Percentiles rank a stretch among this genome's conserved stretches.
phyloP scores from a whole-genome alignment of 805 yeast genomes.

The Myxozyma neglecta region DNA sequence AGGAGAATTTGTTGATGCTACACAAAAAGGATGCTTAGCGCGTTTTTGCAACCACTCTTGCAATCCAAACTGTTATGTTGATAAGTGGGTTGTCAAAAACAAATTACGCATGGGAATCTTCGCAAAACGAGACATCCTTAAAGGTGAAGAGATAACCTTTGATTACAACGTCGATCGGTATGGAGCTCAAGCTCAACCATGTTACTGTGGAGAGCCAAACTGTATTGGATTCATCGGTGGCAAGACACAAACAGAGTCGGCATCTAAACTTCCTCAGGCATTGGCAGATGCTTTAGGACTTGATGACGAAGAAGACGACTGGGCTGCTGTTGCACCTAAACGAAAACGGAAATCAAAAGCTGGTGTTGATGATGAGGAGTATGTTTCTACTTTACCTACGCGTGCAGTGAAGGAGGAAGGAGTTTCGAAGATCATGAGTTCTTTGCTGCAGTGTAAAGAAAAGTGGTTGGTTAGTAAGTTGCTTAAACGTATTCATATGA shows the following conservation, averaged over 20 bases:
- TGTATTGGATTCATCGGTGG: constrained; percentile 96
- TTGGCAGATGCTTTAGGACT: constrained; percentile 86
- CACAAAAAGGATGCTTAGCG: constrained; percentile 81
- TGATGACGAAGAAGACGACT: constrained; percentile 60
- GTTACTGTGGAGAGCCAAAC: constrained; percentile 90
- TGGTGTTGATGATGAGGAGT: constrained; percentile 51
- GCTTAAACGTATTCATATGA: constrained; percentile 61
- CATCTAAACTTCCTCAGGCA: constrained; percentile 76
- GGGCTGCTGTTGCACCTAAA: constrained; percentile 47
- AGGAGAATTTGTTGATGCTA: constrained; percentile 93
- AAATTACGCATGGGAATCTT: constrained; percentile 92
- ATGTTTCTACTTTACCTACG: constrained; percentile 60
- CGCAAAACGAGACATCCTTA: constrained; percentile 66
- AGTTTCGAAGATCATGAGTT: constrained; percentile 77
- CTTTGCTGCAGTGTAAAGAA: constrained; percentile 75
- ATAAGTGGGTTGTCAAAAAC: constrained; percentile 95
- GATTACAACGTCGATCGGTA: constrained; percentile 94
- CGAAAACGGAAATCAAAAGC: constrained; percentile 54
- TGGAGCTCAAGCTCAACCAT: constrained; percentile 91
- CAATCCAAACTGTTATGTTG: constrained; percentile 90
- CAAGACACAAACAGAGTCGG: constrained; percentile 92
- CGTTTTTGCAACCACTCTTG: constrained; percentile 95
- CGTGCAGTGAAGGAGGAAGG: constrained; percentile 55
- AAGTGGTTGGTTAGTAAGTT: constrained; percentile 61
- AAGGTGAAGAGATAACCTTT: constrained; percentile 89